These are phyloP conservation scores for Trichocomaceae sp. DNA, from an alignment of 2,329 filamentous ascomycete genomes.

Conservation along the genomic window DNA sequence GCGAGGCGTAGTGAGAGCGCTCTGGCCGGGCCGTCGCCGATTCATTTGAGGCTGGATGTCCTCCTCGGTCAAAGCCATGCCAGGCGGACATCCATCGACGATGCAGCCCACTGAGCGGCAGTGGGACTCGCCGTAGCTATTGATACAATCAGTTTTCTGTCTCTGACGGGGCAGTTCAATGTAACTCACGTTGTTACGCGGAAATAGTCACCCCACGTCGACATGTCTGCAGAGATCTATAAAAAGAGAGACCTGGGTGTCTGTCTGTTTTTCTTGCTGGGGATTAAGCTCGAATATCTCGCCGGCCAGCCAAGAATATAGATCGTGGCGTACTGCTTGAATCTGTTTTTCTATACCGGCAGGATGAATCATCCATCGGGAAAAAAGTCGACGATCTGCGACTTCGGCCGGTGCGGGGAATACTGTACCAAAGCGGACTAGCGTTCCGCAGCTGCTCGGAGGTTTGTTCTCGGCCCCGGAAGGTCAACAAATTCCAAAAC, in stretches of 20 bases:
- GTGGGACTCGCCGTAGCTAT: slow-evolving; percentile 75
- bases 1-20: slow-evolving; percentile 80
- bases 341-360: neutral
- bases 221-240: slow-evolving; percentile 50
- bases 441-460: neutral
- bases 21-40: slow-evolving; percentile 81
- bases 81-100: slow-evolving; percentile 84
- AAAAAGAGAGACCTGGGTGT: neutral
- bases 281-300: neutral
- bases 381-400: slow-evolving; percentile 3
- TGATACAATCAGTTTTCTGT: neutral
- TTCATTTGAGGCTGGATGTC: slow-evolving; percentile 96
- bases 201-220: slow-evolving; percentile 78
- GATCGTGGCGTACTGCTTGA: neutral
- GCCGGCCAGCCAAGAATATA: neutral
- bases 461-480: neutral
- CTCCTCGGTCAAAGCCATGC: slow-evolving; percentile 73
- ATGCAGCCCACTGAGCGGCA: slow-evolving; percentile 92
- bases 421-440: neutral
- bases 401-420: neutral
- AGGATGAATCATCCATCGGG: slow-evolving; percentile 2
- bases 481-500: neutral
- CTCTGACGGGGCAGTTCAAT: neutral
- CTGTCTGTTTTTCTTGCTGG: neutral
- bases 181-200: slow-evolving; percentile 72